phyloP scores from a whole-genome alignment of 352 stramenopile genomes.

The Globisporangium cylindrosporum region DNA sequence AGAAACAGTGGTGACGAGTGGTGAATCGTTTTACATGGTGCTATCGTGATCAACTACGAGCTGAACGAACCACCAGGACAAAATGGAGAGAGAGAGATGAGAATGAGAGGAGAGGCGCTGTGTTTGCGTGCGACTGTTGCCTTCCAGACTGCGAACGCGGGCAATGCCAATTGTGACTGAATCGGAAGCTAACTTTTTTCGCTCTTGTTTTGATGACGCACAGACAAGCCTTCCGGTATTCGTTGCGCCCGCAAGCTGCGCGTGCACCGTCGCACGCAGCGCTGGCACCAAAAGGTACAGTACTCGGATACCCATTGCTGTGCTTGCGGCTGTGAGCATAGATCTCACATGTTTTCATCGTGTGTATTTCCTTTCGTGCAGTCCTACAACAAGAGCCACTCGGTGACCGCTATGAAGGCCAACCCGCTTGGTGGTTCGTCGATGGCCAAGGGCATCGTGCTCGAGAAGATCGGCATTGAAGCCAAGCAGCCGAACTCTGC shows the following conservation, averaged over 20 bases:
- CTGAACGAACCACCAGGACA: neutral
- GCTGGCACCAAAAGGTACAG: slow-evolving; percentile 94
- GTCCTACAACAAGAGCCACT: slow-evolving; percentile 99
- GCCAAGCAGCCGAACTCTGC: slow-evolving; percentile 99
- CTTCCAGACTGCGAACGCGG: neutral
- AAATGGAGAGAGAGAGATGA: slow-evolving; percentile 8
- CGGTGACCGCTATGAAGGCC: slow-evolving; percentile 99
- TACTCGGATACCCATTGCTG: neutral
- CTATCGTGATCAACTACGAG: neutral
- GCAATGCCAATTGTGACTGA: neutral
- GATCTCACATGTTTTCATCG: neutral
- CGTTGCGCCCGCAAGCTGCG: slow-evolving; percentile 99
- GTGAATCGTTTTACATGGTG: neutral
- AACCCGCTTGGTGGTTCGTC: slow-evolving; percentile 99
- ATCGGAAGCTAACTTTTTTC: neutral
- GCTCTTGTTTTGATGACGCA: slow-evolving; percentile 1
- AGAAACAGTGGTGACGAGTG: neutral
- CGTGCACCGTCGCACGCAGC: slow-evolving; percentile 97
- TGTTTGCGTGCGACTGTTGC: neutral
- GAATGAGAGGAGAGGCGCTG: neutral
- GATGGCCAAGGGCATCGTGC: slow-evolving; percentile 99
- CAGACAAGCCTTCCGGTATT: slow-evolving; percentile 99
- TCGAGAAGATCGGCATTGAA: slow-evolving; percentile 99
- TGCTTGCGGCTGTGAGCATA: neutral
- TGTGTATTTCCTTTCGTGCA: slow-evolving; percentile 7